These are phyloP conservation scores for Huntiella omanensis DNA, from an alignment of 2,329 filamentous ascomycete species.

Conservation along the genomic window DNA sequence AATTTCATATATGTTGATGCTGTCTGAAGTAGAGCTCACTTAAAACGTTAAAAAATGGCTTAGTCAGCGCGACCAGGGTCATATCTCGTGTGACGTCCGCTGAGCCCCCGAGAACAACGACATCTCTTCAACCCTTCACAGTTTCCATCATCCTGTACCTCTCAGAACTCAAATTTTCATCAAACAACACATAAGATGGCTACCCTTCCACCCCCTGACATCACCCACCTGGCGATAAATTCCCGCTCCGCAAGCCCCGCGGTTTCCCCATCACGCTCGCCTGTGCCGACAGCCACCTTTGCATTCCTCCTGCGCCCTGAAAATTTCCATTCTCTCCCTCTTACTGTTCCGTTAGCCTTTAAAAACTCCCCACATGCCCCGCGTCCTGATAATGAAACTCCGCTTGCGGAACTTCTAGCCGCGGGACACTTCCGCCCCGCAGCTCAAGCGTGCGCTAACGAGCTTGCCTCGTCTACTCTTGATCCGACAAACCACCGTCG, in stretches of 20 bases:
- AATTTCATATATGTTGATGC: no score
- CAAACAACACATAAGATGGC: background rate
- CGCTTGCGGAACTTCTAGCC: constrained; percentile 48
- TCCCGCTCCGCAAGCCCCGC: background rate
- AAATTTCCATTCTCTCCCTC: constrained; percentile 65
- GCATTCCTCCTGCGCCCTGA: constrained; percentile 61
- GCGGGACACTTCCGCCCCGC: constrained; percentile 65
- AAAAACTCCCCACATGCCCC: constrained; percentile 49
- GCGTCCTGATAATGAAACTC: constrained; percentile 29
- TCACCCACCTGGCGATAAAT: background rate
- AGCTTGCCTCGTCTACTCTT: constrained; percentile 34
- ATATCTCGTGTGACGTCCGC: no score
- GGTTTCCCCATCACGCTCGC: constrained; percentile 10
- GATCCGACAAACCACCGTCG: constrained; percentile 37
- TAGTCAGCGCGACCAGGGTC: no score
- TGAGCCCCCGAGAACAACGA: no score
- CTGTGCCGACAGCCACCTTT: constrained; percentile 41
- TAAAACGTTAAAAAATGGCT: no score
- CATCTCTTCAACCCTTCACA: background rate
- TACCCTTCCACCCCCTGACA: constrained; percentile 8
- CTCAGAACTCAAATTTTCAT: background rate
- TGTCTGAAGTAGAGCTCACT: no score
- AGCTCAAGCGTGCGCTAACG: constrained; percentile 46
- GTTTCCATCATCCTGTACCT: background rate
- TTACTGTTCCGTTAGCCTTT: constrained; percentile 44